phyloP scores from a whole-genome alignment of 148 eudicot genomes.

The Rhododendron williamsianum region DNA sequence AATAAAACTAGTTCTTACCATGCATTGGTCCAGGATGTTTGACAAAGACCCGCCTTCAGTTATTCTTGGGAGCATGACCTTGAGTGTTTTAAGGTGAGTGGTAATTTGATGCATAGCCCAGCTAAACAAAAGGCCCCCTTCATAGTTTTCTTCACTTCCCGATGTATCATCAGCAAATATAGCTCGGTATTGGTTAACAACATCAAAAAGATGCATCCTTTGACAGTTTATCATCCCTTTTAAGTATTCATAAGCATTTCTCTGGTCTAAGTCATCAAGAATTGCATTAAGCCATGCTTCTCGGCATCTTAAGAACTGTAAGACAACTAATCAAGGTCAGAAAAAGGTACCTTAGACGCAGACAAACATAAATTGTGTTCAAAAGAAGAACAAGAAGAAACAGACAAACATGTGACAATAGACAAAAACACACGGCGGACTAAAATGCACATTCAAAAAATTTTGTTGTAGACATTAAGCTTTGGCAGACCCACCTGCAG shows the following conservation, averaged over 20 bases:
- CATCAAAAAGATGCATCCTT: constrained; percentile 90
- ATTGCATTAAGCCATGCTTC: constrained; percentile 93
- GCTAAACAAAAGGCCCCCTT: constrained; percentile 95
- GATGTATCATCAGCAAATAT: constrained; percentile 98
- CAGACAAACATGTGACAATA: neutral
- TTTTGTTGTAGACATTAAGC: neutral
- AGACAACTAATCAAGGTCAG: constrained; percentile 13
- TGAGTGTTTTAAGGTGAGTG: constrained; percentile 69
- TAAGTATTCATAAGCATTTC: constrained; percentile 87
- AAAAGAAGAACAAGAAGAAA: constrained; percentile 1
- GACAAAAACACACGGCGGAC: neutral
- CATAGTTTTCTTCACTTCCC: constrained; percentile 94
- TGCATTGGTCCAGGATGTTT: constrained; percentile 88
- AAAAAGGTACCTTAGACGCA: neutral
- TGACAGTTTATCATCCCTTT: constrained; percentile 87
- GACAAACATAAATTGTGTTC: neutral
- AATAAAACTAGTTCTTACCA: constrained; percentile 43
- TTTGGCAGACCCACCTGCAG: constrained; percentile 53
- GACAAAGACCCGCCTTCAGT: constrained; percentile 96
- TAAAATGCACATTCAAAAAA: neutral
- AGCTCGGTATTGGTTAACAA: constrained; percentile 94
- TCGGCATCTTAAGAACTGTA: constrained; percentile 91
- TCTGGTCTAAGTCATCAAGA: constrained; percentile 93
- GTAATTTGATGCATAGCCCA: constrained; percentile 99
- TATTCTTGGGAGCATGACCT: constrained; percentile 89